Evolutionary conservation across 306 rosid genomes (phyloP).

Genomic region (Rosa persica): DNA sequence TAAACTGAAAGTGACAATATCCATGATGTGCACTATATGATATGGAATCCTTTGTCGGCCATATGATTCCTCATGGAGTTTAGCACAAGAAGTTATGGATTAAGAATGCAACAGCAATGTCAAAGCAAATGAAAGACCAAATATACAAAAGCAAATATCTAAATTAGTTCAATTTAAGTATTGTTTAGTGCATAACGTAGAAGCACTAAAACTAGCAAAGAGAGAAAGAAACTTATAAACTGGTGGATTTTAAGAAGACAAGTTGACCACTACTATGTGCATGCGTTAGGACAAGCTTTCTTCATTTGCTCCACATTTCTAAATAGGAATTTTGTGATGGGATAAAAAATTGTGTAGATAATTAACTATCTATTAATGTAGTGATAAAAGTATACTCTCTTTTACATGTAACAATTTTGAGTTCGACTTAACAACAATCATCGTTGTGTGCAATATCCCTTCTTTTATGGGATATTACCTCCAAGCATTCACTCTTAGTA

Average conservation of each 20-base stretch:
- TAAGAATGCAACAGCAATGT: constrained; percentile 1
- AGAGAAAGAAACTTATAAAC: background rate
- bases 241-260: constrained; percentile 1
- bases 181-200: background rate
- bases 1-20: background rate
- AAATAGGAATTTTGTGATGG: background rate
- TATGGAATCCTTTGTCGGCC: constrained; percentile 10
- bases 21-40: background rate
- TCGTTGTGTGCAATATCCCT: background rate
- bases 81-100: background rate
- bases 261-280: constrained; percentile 15
- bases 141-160: background rate
- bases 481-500: background rate
- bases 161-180: background rate
- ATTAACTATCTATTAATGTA: background rate
- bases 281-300: constrained; percentile 4
- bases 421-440: background rate
- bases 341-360: background rate
- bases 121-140: constrained; percentile 6
- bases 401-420: background rate
- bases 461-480: background rate
- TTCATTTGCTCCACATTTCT: constrained; percentile 11
- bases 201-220: constrained; percentile 10
- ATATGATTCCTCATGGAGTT: background rate
- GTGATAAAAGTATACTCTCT: background rate